phyloP scores from a whole-genome alignment of 495 filamentous ascomycete species.

The Aspergillus sclerotioniger region DNA sequence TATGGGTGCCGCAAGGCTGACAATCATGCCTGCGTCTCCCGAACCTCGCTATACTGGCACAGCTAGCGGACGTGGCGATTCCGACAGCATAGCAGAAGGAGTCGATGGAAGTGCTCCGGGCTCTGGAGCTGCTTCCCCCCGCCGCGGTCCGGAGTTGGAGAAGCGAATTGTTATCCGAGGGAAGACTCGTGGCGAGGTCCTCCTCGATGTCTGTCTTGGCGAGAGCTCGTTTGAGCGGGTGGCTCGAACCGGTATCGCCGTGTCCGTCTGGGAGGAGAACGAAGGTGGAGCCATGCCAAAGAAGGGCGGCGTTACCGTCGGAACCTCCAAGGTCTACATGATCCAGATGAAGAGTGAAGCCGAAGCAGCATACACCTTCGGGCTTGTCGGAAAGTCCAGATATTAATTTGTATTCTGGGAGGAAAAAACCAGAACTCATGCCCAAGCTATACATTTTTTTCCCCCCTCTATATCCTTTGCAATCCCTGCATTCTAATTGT shows the following conservation, averaged over 20 bases:
- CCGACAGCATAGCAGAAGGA: slow-evolving; percentile 19
- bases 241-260: slow-evolving; percentile 77
- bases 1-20: slow-evolving; percentile 77
- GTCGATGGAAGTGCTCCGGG: slow-evolving; percentile 26
- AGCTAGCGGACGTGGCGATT: slow-evolving; percentile 27
- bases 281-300: slow-evolving; percentile 65
- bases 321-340: slow-evolving; percentile 75
- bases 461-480: slow-evolving; percentile 1
- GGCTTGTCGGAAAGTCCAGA: slow-evolving; percentile 57
- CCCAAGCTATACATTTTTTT: slow-evolving; percentile 4
- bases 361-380: slow-evolving; percentile 60
- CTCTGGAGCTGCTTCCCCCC: slow-evolving; percentile 39
- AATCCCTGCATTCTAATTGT: not conserved
- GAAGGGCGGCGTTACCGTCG: slow-evolving; percentile 66
- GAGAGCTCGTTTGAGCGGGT: slow-evolving; percentile 82
- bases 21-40: slow-evolving; percentile 69
- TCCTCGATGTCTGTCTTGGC: slow-evolving; percentile 81
- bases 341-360: slow-evolving; percentile 72
- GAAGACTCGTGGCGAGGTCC: slow-evolving; percentile 61
- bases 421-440: too few species aligned
- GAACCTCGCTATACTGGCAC: slow-evolving; percentile 44
- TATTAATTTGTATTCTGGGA: slow-evolving; percentile 42
- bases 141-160: slow-evolving; percentile 48
- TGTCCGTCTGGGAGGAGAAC: slow-evolving; percentile 82
- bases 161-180: slow-evolving; percentile 78